Base-by-base conservation (phyloP, 2,329 filamentous ascomycete genomes). In the Myrmaecium sp. region DNA sequence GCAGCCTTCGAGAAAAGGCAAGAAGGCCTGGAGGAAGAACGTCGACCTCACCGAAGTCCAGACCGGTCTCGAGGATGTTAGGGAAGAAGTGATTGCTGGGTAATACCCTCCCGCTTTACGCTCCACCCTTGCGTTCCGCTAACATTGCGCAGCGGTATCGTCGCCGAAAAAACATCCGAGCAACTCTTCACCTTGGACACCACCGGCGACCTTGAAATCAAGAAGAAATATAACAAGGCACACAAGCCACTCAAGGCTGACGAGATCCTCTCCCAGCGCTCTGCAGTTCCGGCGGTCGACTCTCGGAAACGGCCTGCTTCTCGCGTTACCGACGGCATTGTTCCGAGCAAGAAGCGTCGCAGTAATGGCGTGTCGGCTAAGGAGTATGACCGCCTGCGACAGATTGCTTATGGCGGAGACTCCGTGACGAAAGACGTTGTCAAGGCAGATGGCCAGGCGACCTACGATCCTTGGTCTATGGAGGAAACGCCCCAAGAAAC, bases 1-100 rank as follows among this genome's bases (percentile, higher is more conserved):
- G 36, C 89, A 98, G 53, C 71, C 83, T 14, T 95, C 86, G 4
- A 69, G 89, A 48, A 98, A 98, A 52, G 89, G 91, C 42, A 95
- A 95, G 58, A 95, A 92, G 60, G 86, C 89, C 17, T 98, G 89
- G 89, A 70, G 89, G 47, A 98, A 95, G 54, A 93, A 98, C 57
- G 82, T 98, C 52, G 82, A 98, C 55, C 69, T 95, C 34, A 76
- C 80, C 15, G 75, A 92, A 35, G 69, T 98, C 14, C 68, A 86
- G 42, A 59, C 76, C 28, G 89, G 89, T 33, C 68, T 98, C 17
- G 75, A 83, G 35, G 66, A 78, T 44, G 60, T 91, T 38, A 82
- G 89, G 43, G 77, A 91, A 32, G 79, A 95, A 58, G 76, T 94
- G 34, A 89, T 92, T 38, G 68, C 75, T 61, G 89, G 89, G 82